These are phyloP conservation scores for Eleusine coracana DNA, from an alignment of 176 grass and related monocot genomes.

Conservation along the genomic window DNA sequence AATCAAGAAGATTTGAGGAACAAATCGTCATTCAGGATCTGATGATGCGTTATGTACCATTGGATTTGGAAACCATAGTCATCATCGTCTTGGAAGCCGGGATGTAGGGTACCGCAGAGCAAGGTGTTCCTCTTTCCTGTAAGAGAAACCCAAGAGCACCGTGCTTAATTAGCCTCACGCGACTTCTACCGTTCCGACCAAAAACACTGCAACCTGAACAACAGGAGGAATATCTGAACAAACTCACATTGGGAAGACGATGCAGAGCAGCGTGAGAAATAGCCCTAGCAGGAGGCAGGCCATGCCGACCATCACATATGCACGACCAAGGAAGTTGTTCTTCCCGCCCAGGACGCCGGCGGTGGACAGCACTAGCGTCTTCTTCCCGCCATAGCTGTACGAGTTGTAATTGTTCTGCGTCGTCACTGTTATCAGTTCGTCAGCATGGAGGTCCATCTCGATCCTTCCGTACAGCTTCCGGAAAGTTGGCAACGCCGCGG, in stretches of 20 bases:
- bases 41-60: neutral
- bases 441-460: constrained; percentile 52
- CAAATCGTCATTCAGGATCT: neutral
- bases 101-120: neutral
- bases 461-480: constrained; percentile 75
- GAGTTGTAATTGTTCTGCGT: constrained; percentile 71
- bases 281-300: constrained; percentile 54
- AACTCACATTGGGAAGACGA: constrained; percentile 55
- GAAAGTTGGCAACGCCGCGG: constrained; percentile 69
- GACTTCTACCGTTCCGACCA: neutral
- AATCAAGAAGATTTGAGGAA: constrained; percentile 12
- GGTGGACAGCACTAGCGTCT: constrained; percentile 66
- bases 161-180: neutral
- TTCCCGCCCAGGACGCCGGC: constrained; percentile 61
- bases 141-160: neutral
- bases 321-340: constrained; percentile 64
- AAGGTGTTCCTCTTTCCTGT: constrained; percentile 49
- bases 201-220: neutral
- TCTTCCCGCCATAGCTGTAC: constrained; percentile 69
- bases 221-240: neutral
- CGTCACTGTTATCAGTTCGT: constrained; percentile 51
- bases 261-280: constrained; percentile 48
- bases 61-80: neutral
- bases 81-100: constrained; percentile 17
- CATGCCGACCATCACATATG: constrained; percentile 57